Conservation (phyloP, 2,329 filamentous ascomycete species). For the Venturia pyrina region DNA sequence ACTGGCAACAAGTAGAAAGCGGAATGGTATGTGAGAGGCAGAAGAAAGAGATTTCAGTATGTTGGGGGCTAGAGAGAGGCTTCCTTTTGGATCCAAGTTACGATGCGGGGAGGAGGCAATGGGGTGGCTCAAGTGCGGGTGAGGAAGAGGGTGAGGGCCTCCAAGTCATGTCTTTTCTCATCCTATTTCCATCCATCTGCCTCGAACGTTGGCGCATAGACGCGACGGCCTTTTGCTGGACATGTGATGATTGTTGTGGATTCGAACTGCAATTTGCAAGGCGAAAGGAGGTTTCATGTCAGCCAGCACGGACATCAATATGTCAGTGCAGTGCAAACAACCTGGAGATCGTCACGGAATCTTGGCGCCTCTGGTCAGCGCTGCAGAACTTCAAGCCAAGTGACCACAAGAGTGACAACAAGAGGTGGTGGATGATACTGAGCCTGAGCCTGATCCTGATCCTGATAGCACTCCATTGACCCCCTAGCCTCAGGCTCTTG, state of each 20-base stretch:
- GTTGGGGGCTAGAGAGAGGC: background rate
- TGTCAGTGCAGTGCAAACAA: background rate
- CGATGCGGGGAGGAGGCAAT: background rate
- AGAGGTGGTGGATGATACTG: background rate
- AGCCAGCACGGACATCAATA: background rate
- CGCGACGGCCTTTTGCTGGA: background rate
- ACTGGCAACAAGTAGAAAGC: background rate
- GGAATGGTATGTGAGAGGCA: background rate
- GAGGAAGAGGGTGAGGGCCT: background rate
- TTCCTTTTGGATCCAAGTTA: background rate
- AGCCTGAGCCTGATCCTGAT: too few species aligned
- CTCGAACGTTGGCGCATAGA: background rate
- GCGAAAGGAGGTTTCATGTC: slow-evolving; percentile 1
- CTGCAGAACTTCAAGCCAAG: background rate
- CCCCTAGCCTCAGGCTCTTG: too few species aligned
- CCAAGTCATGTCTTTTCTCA: background rate
- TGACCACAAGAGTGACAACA: background rate
- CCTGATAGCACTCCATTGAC: too few species aligned
- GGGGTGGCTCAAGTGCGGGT: background rate
- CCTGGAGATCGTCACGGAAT: background rate
- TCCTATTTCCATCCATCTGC: background rate
- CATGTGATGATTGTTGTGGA: background rate
- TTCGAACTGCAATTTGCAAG: background rate
- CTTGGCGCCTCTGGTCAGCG: background rate
- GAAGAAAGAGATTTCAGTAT: background rate